phyloP scores from a whole-genome alignment of 345 rosid genomes.

The Linum usitatissimum region DNA sequence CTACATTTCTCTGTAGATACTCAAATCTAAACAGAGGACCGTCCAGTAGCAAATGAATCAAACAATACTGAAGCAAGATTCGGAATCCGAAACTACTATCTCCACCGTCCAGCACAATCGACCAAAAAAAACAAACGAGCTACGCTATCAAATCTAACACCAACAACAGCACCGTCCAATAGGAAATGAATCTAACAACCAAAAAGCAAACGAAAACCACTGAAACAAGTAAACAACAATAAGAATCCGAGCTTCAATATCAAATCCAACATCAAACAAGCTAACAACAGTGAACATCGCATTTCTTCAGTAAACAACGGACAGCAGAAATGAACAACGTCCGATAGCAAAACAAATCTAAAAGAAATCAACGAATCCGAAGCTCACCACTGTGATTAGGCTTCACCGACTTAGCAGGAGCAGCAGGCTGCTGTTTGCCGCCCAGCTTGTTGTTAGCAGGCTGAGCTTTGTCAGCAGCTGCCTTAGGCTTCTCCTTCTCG shows the following conservation, averaged over 20 bases:
- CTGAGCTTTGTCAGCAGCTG: conserved; percentile 27
- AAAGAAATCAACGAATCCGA: neutral
- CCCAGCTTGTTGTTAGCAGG: conserved; percentile 58
- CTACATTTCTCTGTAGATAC: too few species aligned
- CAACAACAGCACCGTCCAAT: too few species aligned
- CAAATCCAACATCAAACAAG: too few species aligned
- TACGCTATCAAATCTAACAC: too few species aligned
- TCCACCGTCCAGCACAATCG: neutral
- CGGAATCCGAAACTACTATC: neutral
- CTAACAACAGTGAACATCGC: neutral
- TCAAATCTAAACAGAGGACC: neutral
- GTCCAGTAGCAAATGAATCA: neutral
- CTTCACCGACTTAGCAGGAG: conserved; percentile 24
- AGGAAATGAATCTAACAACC: too few species aligned
- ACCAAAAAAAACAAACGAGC: neutral
- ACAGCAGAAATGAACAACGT: neutral
- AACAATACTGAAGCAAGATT: neutral
- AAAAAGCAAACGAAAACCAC: too few species aligned
- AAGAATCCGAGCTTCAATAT: too few species aligned
- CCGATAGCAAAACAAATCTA: neutral
- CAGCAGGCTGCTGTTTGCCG: too few species aligned
- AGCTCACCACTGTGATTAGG: conserved; percentile 73
- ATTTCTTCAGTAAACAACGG: neutral
- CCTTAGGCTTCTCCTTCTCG: conserved; percentile 52
- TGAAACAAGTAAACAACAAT: too few species aligned